Evolutionary conservation across 495 filamentous ascomycete genomes (phyloP).

Genomic region (Daldinia vernicosa): DNA sequence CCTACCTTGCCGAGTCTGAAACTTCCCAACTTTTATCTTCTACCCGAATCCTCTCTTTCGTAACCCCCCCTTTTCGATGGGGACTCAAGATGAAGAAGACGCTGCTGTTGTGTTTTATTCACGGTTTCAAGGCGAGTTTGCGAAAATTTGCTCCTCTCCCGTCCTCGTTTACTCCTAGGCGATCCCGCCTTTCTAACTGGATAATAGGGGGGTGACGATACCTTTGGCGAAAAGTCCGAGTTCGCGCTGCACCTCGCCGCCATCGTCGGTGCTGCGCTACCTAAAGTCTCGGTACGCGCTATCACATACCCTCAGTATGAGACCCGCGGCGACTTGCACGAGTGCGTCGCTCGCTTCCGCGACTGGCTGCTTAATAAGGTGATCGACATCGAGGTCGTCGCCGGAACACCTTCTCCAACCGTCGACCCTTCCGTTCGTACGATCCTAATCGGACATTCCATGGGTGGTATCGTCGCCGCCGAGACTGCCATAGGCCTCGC

Average conservation of each 20-base stretch:
- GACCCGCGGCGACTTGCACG: conserved; percentile 84
- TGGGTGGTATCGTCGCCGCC: conserved; percentile 97
- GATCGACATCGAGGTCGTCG: conserved; percentile 91
- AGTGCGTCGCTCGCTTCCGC: conserved; percentile 81
- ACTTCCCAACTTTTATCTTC: background rate
- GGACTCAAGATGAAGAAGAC: conserved; percentile 81
- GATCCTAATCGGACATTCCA: conserved; percentile 88
- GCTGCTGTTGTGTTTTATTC: conserved; percentile 89
- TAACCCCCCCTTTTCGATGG: conserved; percentile 28
- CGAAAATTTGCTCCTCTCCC: background rate
- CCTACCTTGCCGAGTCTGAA: background rate
- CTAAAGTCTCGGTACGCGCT: conserved; percentile 73
- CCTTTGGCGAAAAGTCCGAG: conserved; percentile 70
- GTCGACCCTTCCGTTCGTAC: conserved; percentile 87
- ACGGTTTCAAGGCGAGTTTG: conserved; percentile 88
- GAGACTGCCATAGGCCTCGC: conserved; percentile 79
- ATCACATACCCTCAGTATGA: conserved; percentile 91
- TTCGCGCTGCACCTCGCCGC: conserved; percentile 79
- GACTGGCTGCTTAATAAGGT: conserved; percentile 94
- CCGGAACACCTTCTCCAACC: conserved; percentile 83
- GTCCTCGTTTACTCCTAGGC: background rate
- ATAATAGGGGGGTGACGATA: conserved; percentile 82
- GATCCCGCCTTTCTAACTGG: conserved; percentile 1
- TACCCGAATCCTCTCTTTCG: background rate
- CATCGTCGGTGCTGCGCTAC: conserved; percentile 74